Percentiles rank a stretch among this genome's conserved stretches.
These are phyloP conservation scores for Chrysanthemum makinoi DNA, from an alignment of 129 eudicot species.

Conservation along the genomic window DNA sequence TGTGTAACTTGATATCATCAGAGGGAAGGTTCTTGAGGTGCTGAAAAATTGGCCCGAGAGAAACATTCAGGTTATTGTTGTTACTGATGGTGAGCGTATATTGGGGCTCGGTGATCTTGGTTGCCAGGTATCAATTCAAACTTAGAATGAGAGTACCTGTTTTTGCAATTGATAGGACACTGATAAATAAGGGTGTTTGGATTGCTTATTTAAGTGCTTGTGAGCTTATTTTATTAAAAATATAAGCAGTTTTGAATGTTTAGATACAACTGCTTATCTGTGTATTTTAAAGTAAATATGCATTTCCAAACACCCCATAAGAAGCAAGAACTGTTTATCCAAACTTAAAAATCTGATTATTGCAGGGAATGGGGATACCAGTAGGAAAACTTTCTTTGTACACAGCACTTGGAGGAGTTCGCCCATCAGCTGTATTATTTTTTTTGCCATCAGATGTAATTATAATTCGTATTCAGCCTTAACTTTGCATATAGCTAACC, in stretches of 20 bases:
- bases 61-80: constrained; percentile 80
- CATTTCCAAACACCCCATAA: constrained; percentile 15
- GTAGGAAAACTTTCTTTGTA: constrained; percentile 92
- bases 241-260: neutral
- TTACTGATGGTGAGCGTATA: constrained; percentile 92
- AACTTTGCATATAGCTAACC: neutral
- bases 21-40: constrained; percentile 81
- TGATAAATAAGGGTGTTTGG: too few species aligned
- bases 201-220: too few species aligned
- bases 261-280: too few species aligned
- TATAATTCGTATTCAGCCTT: constrained; percentile 9
- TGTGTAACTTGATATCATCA: constrained; percentile 33
- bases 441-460: neutral
- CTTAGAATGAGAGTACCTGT: too few species aligned
- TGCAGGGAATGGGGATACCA: constrained; percentile 88
- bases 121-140: constrained; percentile 58
- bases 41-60: constrained; percentile 86
- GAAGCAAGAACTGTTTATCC: too few species aligned
- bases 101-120: constrained; percentile 94
- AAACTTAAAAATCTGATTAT: too few species aligned
- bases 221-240: too few species aligned
- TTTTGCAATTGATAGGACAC: too few species aligned
- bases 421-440: constrained; percentile 71
- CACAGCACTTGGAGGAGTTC: constrained; percentile 95
- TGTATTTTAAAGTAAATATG: too few species aligned